Evolutionary conservation across 768 basidiomycete species (phyloP).

Genomic region (Gymnopilus junonius): DNA sequence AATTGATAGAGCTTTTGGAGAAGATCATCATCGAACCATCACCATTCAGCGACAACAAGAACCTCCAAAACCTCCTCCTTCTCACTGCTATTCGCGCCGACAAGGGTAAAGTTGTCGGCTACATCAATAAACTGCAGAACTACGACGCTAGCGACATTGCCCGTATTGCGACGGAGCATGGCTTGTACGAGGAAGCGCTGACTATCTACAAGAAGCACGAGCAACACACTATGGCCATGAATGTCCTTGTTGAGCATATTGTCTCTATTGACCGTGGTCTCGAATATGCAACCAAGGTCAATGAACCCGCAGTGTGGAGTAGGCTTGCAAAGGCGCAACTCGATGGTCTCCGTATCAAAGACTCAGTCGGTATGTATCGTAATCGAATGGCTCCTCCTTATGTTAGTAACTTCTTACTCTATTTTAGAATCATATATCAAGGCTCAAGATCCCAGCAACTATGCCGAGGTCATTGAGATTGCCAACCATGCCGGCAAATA

Average conservation of each 20-base stretch:
- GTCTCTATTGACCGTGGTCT: constrained; percentile 96
- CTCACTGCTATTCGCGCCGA: constrained; percentile 97
- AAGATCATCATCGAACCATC: constrained; percentile 98
- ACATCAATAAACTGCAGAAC: constrained; percentile 96
- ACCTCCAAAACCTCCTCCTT: constrained; percentile 92
- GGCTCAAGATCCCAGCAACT: constrained; percentile 17
- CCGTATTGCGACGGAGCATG: constrained; percentile 94
- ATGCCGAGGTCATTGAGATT: constrained; percentile 81
- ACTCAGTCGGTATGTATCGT: constrained; percentile 78
- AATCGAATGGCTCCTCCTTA: background rate
- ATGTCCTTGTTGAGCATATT: constrained; percentile 97
- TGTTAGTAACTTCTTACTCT: constrained; percentile 1
- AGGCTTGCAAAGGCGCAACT: constrained; percentile 98
- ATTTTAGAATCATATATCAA: constrained; percentile 31
- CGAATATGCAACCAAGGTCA: constrained; percentile 95
- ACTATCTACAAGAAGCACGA: constrained; percentile 98
- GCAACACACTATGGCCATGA: constrained; percentile 94
- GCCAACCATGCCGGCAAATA: constrained; percentile 87
- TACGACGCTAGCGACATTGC: constrained; percentile 96
- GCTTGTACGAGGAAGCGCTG: constrained; percentile 94
- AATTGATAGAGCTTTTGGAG: constrained; percentile 96
- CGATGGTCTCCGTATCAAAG: constrained; percentile 97
- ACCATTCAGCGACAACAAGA: constrained; percentile 97
- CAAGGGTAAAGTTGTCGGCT: constrained; percentile 97
- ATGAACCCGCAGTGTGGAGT: constrained; percentile 96